phyloP scores from a whole-genome alignment of 768 basidiomycete species.

The Psilocybe subaeruginosa region DNA sequence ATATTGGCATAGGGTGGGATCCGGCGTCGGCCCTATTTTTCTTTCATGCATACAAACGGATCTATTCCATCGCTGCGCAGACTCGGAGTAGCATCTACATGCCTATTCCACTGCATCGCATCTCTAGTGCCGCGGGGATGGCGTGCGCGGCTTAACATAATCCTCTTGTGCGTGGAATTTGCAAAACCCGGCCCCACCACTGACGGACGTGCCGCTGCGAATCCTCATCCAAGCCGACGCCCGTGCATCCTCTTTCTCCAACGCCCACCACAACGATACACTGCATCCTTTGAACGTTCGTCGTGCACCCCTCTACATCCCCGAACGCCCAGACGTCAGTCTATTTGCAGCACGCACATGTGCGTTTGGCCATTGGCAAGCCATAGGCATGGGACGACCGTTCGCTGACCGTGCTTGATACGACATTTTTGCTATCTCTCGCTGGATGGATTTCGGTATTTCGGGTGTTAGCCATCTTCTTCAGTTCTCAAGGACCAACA shows the following conservation, averaged over 20 bases:
- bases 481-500: background rate
- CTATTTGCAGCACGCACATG: constrained; percentile 16
- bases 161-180: background rate
- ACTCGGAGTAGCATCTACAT: background rate
- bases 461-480: background rate
- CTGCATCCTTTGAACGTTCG: constrained; percentile 9
- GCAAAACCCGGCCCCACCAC: background rate
- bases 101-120: background rate
- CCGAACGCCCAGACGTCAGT: background rate
- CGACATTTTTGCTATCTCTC: constrained; percentile 3
- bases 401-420: background rate
- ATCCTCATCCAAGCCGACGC: constrained; percentile 11
- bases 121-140: constrained; percentile 5
- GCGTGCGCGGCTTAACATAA: background rate
- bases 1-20: background rate
- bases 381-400: background rate
- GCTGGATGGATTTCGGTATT: too few species aligned
- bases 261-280: background rate
- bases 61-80: background rate
- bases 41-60: background rate
- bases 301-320: background rate
- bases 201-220: background rate
- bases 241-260: constrained; percentile 3
- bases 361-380: constrained; percentile 20
- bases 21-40: background rate